Percentiles rank a stretch among this genome's conserved stretches.
These are phyloP conservation scores for Penicillium nucicola DNA, from an alignment of 495 filamentous ascomycete species.

Conservation along the genomic window DNA sequence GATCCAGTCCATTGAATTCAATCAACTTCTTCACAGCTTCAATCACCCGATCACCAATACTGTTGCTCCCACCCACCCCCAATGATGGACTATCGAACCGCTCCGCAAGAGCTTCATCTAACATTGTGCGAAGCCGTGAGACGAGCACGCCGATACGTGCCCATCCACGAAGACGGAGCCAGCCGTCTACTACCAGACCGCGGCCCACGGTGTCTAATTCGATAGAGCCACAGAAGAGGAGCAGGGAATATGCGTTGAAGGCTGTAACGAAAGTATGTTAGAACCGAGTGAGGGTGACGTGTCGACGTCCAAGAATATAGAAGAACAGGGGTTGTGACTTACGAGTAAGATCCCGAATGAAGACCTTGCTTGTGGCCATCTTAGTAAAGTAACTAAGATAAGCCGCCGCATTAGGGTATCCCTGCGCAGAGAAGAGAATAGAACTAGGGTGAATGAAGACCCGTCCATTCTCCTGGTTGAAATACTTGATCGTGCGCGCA, in stretches of 20 bases:
- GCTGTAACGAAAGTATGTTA: slow-evolving; percentile 45
- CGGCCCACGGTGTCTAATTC: slow-evolving; percentile 82
- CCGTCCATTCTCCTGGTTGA: slow-evolving; percentile 76
- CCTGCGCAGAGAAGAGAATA: slow-evolving; percentile 77
- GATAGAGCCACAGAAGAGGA: slow-evolving; percentile 87
- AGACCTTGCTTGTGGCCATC: slow-evolving; percentile 86
- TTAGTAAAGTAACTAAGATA: slow-evolving; percentile 88
- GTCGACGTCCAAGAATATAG: neutral
- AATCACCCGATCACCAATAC: slow-evolving; percentile 63
- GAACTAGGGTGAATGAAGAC: slow-evolving; percentile 91
- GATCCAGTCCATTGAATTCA: slow-evolving; percentile 84
- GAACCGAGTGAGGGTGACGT: neutral
- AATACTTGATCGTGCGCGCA: slow-evolving; percentile 87
- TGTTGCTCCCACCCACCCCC: slow-evolving; percentile 12
- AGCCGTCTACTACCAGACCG: slow-evolving; percentile 88
- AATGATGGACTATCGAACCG: slow-evolving; percentile 74
- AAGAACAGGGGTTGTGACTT: slow-evolving; percentile 30
- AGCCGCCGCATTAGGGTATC: slow-evolving; percentile 61
- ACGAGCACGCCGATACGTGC: slow-evolving; percentile 91
- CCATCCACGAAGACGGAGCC: slow-evolving; percentile 89
- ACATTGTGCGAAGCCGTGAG: slow-evolving; percentile 74
- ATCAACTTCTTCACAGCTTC: slow-evolving; percentile 72
- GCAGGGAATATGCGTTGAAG: slow-evolving; percentile 84
- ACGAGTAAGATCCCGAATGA: slow-evolving; percentile 87
- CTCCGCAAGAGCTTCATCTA: slow-evolving; percentile 75